These are phyloP conservation scores for Tolypocladium nubicola DNA, from an alignment of 2,329 filamentous ascomycete genomes.

Conservation along the genomic window DNA sequence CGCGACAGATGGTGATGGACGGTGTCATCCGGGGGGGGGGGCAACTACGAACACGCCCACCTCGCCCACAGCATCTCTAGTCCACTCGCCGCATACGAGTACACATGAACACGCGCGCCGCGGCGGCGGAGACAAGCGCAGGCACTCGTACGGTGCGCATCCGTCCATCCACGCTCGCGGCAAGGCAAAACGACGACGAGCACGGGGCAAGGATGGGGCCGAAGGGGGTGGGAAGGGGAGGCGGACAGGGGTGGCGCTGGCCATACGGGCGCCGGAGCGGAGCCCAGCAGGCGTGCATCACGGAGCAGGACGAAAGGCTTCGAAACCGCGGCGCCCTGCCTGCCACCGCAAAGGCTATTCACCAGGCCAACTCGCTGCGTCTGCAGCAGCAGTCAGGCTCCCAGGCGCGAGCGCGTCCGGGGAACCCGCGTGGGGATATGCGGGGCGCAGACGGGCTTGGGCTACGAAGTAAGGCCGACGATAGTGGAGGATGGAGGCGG, in stretches of 20 bases:
- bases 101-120: neutral
- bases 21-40: too few species aligned
- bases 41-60: neutral
- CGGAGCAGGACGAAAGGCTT: neutral
- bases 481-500: slow-evolving; percentile 3
- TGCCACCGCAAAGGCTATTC: neutral
- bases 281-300: neutral
- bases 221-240: neutral
- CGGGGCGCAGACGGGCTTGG: slow-evolving; percentile 7
- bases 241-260: neutral
- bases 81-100: too few species aligned
- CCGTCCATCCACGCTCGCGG: neutral
- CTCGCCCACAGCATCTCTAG: neutral
- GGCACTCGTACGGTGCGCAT: too few species aligned
- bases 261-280: neutral
- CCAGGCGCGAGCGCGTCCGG: slow-evolving; percentile 11
- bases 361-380: too few species aligned
- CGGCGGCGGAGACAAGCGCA: neutral
- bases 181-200: neutral
- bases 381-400: neutral
- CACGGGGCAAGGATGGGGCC: neutral
- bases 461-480: slow-evolving; percentile 23
- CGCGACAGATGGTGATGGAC: neutral
- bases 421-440: slow-evolving; percentile 14
- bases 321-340: neutral